Conservation (phyloP, 164 flowering plant genomes). For the Echeveria elegans region DNA sequence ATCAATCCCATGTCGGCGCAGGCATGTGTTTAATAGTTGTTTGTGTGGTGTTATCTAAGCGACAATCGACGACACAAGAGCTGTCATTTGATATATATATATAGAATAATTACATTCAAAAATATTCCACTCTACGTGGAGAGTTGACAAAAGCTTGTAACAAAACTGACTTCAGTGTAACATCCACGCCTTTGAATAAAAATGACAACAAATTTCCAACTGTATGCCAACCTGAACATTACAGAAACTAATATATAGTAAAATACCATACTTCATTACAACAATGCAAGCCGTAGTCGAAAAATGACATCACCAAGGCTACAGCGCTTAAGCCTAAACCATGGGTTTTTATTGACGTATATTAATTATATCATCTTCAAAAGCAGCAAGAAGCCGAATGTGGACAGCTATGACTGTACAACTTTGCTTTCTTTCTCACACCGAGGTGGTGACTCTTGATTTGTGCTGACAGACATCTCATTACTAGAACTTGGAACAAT, state of each 20-base stretch:
- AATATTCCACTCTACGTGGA: too few relatives aligned
- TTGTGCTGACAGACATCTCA: conserved; percentile 22
- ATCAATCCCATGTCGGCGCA: too few relatives aligned
- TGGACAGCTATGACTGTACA: conserved; percentile 30
- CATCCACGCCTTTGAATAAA: too few relatives aligned
- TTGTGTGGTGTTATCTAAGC: too few relatives aligned
- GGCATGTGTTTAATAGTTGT: too few relatives aligned
- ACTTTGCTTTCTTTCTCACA: conserved; percentile 52
- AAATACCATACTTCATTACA: neutral
- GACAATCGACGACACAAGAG: too few relatives aligned
- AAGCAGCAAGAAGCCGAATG: conserved; percentile 16
- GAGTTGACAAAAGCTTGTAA: too few relatives aligned
- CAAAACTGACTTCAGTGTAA: too few relatives aligned
- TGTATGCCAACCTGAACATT: neutral
- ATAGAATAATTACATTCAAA: too few relatives aligned
- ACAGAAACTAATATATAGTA: neutral
- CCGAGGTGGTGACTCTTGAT: conserved; percentile 24
- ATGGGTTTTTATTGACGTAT: neutral
- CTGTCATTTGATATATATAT: too few relatives aligned
- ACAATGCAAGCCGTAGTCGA: neutral
- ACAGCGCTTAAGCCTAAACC: neutral
- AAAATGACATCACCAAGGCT: neutral
- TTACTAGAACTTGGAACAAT: conserved; percentile 23
- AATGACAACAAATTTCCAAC: neutral
- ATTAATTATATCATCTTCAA: conserved; percentile 15